A percentile compares a stretch with the other conserved stretches of the same genome.
phyloP scores from a whole-genome alignment of 108 stramenopile genomes.

The Mediolabrus comicus region DNA sequence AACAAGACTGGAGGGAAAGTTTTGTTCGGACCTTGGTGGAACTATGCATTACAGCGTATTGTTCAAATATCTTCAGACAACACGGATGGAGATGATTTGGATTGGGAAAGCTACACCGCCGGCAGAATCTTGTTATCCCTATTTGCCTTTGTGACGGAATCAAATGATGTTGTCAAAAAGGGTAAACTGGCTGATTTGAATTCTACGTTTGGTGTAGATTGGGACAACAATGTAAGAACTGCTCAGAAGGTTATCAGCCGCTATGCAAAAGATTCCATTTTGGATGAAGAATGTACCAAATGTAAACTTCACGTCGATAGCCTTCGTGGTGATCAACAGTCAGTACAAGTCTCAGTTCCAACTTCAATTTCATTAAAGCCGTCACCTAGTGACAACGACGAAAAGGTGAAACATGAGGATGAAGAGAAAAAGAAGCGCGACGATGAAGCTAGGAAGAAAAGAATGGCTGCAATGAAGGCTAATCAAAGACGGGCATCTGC shows the following conservation, averaged over 20 bases:
- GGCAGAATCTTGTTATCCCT: conserved; percentile 16
- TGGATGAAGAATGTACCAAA: conserved; percentile 10
- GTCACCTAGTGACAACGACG: not conserved
- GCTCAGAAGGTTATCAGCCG: conserved; percentile 17
- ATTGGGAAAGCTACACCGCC: conserved; percentile 12
- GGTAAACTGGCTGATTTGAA: conserved; percentile 11
- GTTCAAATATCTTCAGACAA: conserved; percentile 1
- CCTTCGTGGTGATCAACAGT: not conserved
- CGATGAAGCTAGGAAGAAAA: not conserved
- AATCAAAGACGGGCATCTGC: not conserved
- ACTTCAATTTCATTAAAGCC: not conserved
- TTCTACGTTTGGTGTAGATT: conserved; percentile 17
- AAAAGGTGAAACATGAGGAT: not conserved
- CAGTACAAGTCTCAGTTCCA: not conserved
- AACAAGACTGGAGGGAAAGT: conserved; percentile 16
- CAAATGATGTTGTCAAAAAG: conserved; percentile 12
- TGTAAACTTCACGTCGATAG: conserved; percentile 18
- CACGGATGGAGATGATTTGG: not conserved
- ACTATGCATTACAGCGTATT: conserved; percentile 22
- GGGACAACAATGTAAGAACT: not conserved
- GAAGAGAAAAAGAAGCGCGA: not conserved
- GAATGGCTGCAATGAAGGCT: not conserved
- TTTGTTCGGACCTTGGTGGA: conserved; percentile 35
- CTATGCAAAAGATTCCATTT: conserved; percentile 2
- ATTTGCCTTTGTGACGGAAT: conserved; percentile 15